Percentiles rank a stretch among this genome's conserved stretches.
phyloP scores from a whole-genome alignment of 768 basidiomycete genomes.

The Leccinum aurantiacum region DNA sequence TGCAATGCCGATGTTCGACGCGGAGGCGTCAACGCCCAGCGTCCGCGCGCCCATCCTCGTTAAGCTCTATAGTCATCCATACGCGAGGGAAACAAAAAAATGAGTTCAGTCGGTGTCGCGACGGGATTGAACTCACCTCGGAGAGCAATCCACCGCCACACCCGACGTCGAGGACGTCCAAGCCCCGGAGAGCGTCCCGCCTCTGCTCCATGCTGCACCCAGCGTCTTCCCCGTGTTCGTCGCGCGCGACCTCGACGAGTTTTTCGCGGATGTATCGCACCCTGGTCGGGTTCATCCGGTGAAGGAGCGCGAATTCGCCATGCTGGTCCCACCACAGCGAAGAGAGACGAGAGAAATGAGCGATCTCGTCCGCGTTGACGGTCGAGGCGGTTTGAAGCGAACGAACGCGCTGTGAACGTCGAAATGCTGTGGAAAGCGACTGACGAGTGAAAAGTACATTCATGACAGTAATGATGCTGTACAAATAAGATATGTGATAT shows the following conservation, averaged over 20 bases:
- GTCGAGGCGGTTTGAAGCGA: conserved; percentile 27
- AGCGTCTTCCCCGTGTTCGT: conserved; percentile 44
- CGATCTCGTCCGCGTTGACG: conserved; percentile 79
- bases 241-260: conserved; percentile 58
- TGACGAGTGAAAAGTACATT: background rate
- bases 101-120: background rate
- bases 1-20: conserved; percentile 84
- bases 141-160: conserved; percentile 94
- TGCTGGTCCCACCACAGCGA: conserved; percentile 95
- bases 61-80: conserved; percentile 56
- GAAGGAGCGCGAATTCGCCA: conserved; percentile 86
- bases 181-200: conserved; percentile 50
- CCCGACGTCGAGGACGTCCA: conserved; percentile 85
- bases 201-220: conserved; percentile 30
- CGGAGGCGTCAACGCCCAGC: conserved; percentile 89
- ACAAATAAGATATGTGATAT: conserved; percentile 25
- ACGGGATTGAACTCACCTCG: conserved; percentile 58
- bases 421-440: conserved; percentile 24
- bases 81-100: background rate
- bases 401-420: conserved; percentile 17
- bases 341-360: conserved; percentile 85
- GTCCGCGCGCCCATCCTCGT: conserved; percentile 87
- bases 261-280: conserved; percentile 82
- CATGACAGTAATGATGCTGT: conserved; percentile 10
- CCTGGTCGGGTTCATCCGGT: conserved; percentile 93